Evolutionary conservation across 2,329 filamentous ascomycete species (phyloP).

Genomic region (Paramyrothecium roridum): DNA sequence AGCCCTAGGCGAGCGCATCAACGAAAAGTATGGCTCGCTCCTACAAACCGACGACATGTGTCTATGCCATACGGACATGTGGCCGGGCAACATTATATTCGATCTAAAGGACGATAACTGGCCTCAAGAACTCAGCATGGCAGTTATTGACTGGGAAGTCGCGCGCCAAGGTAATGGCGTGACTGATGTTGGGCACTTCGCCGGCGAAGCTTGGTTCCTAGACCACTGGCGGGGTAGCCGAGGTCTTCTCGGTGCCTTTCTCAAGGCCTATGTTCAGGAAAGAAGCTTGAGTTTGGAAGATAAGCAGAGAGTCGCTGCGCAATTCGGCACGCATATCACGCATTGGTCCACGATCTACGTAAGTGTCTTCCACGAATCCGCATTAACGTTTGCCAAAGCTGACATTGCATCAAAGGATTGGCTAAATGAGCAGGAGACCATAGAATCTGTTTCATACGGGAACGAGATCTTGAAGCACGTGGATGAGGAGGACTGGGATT

Average conservation of each 20-base stretch:
- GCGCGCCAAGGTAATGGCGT: not conserved
- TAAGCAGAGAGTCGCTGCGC: not conserved
- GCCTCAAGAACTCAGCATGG: not conserved
- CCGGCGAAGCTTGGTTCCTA: not conserved
- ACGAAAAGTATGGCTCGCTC: not conserved
- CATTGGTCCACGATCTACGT: not conserved
- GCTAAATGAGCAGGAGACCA: not conserved
- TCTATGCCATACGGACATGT: not conserved
- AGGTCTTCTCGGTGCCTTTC: not conserved
- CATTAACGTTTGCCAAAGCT: not conserved
- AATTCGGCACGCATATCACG: conserved; percentile 1
- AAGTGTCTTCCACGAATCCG: no score
- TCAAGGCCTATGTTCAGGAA: not conserved
- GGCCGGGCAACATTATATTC: not conserved
- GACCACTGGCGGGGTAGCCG: not conserved
- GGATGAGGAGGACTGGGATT: not conserved
- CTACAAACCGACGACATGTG: not conserved
- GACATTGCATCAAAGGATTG: not conserved
- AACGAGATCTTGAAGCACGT: not conserved
- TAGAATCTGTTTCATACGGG: not conserved
- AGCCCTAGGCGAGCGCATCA: not conserved
- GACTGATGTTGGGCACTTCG: not conserved
- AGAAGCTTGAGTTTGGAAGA: not conserved
- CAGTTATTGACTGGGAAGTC: conserved; percentile 1
- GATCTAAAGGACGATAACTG: not conserved